phyloP scores from a whole-genome alignment of 73 alveolate genomes.

The Tetrahymena elliotti region DNA sequence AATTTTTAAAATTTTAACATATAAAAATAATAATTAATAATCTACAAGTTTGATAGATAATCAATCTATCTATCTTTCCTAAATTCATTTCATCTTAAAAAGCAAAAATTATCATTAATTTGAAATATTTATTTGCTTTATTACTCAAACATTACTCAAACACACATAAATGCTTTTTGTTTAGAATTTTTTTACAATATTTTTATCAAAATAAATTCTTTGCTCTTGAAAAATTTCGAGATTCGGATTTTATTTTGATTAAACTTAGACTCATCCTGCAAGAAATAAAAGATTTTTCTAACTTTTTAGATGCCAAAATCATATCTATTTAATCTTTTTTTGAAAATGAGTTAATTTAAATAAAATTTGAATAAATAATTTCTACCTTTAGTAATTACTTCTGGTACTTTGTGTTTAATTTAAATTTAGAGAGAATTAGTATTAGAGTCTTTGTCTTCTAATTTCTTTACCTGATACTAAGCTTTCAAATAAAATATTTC shows the following conservation, averaged over 20 bases:
- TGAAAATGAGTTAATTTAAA: neutral
- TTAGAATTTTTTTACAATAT: too few relatives aligned
- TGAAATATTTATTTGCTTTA: too few relatives aligned
- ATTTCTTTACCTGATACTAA: too few relatives aligned
- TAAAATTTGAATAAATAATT: neutral
- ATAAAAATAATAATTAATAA: too few relatives aligned
- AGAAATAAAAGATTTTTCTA: neutral
- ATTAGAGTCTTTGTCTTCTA: too few relatives aligned
- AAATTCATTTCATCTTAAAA: too few relatives aligned
- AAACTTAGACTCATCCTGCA: neutral
- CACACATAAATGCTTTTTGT: too few relatives aligned
- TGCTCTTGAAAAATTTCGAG: neutral
- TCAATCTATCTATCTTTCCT: too few relatives aligned
- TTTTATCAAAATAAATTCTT: neutral
- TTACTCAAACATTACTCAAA: too few relatives aligned
- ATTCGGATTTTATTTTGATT: neutral
- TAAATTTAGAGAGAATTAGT: neutral
- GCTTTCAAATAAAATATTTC: too few relatives aligned
- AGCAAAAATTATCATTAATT: too few relatives aligned
- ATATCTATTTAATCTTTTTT: neutral
- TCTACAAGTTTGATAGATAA: too few relatives aligned
- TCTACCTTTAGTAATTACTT: neutral
- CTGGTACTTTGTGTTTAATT: neutral
- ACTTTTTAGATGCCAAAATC: neutral
- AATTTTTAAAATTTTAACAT: neutral